Evolutionary conservation across 164 flowering plant genomes (phyloP), one percentile per base, ranked within the genome.

Genomic region (Chloranthus sessilifolius): DNA sequence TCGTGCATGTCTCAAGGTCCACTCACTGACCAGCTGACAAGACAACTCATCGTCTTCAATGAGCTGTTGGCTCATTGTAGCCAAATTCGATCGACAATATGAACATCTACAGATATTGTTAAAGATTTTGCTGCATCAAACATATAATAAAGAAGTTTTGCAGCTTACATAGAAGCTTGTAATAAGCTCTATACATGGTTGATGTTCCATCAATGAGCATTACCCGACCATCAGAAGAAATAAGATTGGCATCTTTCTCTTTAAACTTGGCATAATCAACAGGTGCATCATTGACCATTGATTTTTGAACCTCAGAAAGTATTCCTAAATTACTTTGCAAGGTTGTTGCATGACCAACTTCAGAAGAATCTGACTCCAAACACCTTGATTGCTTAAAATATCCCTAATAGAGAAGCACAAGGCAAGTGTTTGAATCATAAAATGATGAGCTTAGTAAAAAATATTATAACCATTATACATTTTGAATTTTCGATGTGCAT

Each of bases 121-220:
- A n/a, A n/a, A 23, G 12, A 36, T 22, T 16, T 25, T 21, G 1
- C 37, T 22, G 3, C 23, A 40, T 1, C 15, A 14, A 42, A 31
- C 5, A 22, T 12, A 5, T 30, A 2, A 51, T 14, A 46, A 9
- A 43, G n/a, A 29, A 20, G 7, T 14, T 29, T 19, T 3, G 15
- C 21, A 26, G 56, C 63, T 38, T 76, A 88, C 96, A 88, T 58
- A 90, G 56, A 62, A 90, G 81, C 71, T 75, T 86, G 75, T 68
- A 90, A 65, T 90, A 90, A 23, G 98, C 87, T 67, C 95, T 75
- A 53, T 87, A 87, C 6, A 90, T 79, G 40, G 84, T 48, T 20
- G 98, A 66, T 46, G 94, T 90, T 20, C 98, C 98, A 78, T 90
- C 98, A 60, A 90, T 71, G 12, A 90, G 89, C 95, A 90, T 90